Base-by-base conservation (phyloP, 805 yeast species). In the Lipomyces anomalus region DNA sequence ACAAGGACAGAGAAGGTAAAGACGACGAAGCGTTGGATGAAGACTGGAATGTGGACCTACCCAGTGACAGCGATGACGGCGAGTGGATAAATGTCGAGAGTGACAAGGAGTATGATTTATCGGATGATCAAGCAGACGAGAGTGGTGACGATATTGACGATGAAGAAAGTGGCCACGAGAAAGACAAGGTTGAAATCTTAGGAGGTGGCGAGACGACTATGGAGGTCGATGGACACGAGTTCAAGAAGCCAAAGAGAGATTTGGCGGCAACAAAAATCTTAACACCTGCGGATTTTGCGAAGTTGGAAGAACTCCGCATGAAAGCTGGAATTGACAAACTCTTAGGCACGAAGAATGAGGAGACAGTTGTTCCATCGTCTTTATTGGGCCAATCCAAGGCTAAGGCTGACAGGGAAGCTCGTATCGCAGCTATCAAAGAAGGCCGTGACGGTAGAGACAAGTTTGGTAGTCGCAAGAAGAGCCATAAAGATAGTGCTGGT, bases 241-340 rank as follows among this genome's bases (percentile, higher is more conserved):
- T 37, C 13, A 42, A 42, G 42, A 29, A 41, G 18, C 22, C 60
- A 33, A 66, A 64, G 52, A 57, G 68, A 22, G 70, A 63, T 22
- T 79, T 86, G 53, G 83, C 81, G 32, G 74, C 84, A n/a, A 75
- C 79, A 40, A 79, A 84, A 57, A 83, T 92, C 50, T 74, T 92
- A 57, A 92, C 99, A 0, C 98, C 99, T 20, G 97, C 97, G 0
- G 99, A 92, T 70, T 92, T 89, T 63, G 95, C 95, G 52, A 90
- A 90, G 67, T 73, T 92, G 58, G 90, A 90, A 60, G 96, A 92
- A 66, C 75, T 92, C 58, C 78, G 80, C 60, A 72, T 78, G 16
- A 80, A 84, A 65, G 95, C 95, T 3, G 96, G 96, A 56, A 74
- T 89, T 40, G 84, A 84, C 43, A 84, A 84, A 64, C 62, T 82